phyloP scores from a whole-genome alignment of 352 stramenopile genomes.

The Aphanomyces euteiches region DNA sequence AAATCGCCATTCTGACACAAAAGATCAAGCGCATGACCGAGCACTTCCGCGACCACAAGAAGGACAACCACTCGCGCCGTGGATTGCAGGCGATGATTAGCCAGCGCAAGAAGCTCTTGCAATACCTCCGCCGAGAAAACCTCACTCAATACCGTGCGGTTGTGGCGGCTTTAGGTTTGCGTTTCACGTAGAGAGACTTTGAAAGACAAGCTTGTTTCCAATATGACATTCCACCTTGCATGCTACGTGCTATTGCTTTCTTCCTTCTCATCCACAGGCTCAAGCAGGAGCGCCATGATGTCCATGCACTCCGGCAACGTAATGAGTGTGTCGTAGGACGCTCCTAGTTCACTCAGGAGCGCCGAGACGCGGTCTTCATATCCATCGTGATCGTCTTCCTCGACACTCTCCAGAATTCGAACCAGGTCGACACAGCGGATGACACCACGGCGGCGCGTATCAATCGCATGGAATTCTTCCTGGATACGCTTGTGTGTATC shows the following conservation, averaged over 20 bases:
- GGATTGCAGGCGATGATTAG: constrained; percentile 82
- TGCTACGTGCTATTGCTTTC: constrained; percentile 33
- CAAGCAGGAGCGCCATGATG: constrained; percentile 74
- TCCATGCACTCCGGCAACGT: constrained; percentile 84
- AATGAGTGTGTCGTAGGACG: constrained; percentile 57
- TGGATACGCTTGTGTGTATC: constrained; percentile 50
- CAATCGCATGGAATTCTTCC: constrained; percentile 38
- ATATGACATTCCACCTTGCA: neutral
- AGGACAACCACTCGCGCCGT: constrained; percentile 83
- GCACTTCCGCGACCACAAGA: constrained; percentile 76
- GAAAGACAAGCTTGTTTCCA: neutral
- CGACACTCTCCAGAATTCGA: constrained; percentile 44
- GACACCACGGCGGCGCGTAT: constrained; percentile 40
- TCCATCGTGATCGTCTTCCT: constrained; percentile 43
- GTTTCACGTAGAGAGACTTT: constrained; percentile 55
- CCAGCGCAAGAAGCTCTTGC: constrained; percentile 81
- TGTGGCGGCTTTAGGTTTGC: constrained; percentile 67
- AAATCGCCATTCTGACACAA: constrained; percentile 81
- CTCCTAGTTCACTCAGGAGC: constrained; percentile 71
- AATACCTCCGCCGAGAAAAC: constrained; percentile 80
- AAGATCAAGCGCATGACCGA: constrained; percentile 77
- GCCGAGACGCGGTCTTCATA: constrained; percentile 45
- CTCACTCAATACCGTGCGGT: constrained; percentile 75
- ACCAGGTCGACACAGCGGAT: constrained; percentile 51
- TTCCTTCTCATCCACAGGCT: constrained; percentile 40